Evolutionary conservation across 2,329 filamentous ascomycete species (phyloP), one percentile per base, ranked within the genome.

Genomic region (Penicillium sp.): DNA sequence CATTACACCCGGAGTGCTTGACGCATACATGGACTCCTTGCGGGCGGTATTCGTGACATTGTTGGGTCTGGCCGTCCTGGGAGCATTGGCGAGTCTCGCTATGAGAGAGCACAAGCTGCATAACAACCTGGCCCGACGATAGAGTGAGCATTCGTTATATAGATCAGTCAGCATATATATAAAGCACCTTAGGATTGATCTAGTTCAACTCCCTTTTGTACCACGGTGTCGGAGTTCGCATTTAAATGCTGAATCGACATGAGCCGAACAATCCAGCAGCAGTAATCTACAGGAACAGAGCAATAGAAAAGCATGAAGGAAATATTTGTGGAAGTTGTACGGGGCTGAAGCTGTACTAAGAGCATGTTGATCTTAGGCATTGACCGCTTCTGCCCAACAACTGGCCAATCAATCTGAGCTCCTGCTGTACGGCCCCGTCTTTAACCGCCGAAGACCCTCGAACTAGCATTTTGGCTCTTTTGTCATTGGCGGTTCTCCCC

Each of bases 81-180:
- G 82, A 0, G 78, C 88, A 33, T 63, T 91, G 35, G 78, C 80
- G 39, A 83, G 88, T 51, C 77, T 87, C 25, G 79, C 88, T 45
- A 91, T 96, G 85, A 87, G 82, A 72, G 88, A 96, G 77, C 89
- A 96, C 73, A 88, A 83, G 49, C 76, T 96, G 66, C 89, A 96
- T 75, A 85, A 80, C 33, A 96, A 85, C 31, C 73, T 96, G 59
- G 79, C 81, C 8, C 67, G 71, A 29, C 65, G 66, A 42, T 62
- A 64, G 58, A 43, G 27, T 31, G 15, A n/a, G 25, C 19, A 53
- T 36, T 25, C 6, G 23, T 21, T 36, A 36, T 21, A 27, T 50
- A 50, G 19, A 43, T 21, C 8, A 27, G 44, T 21, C 8, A 27
- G 44, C 10, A 49, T 19, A 23, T 27, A 42, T 17, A 41, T 12